Evolutionary conservation across 2,329 filamentous ascomycete species (phyloP), one percentile per base, ranked within the genome.

Genomic region (Aspergillus ochraceoroseus): DNA sequence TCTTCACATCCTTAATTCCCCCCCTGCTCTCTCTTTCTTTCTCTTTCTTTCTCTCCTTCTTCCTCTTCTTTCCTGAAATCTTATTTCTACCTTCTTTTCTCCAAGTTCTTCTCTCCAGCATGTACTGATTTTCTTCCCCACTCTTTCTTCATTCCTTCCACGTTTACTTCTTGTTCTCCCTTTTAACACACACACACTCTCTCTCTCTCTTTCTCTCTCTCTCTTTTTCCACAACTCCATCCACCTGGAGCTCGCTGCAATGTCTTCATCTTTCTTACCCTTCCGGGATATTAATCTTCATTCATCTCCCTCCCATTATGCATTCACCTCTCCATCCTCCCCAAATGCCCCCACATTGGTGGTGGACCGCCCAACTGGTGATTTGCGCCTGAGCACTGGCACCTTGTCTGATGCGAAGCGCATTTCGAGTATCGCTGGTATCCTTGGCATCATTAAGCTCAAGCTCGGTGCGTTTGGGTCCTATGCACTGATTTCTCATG

Each of bases 241-340:
- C 23, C 46, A 18, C 32, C 40, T 40, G 41, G 29, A 34, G 32
- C 34, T 32, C 28, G 17, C 25, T 36, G 52, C 49, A 32, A 68
- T 67, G 65, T 51, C 61, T 38, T 48, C 51, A 44, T 53, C 62
- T 38, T 43, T 61, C 39, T 71, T 83, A 41, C 92, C 90, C 14
- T 98, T 89, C 69, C 80, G 90, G 62, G 92, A 98, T 73, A 94
- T 96, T 73, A 98, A 96, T 66, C 81, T 98, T 65, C 88, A 94
- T 67, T 85, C 88, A 52, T 88, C 90, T 37, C 76, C 86, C 56
- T 87, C 90, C 57, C 84, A 92, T 62, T 98, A 98, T 74, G 87
- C 88, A 56, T 98, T 98, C 68, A 89, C 87, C 26, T 98, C 92
- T 18, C 92, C 92, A 18, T 96, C 92, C 0, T 90, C 88, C 3